Evolutionary conservation across 2,329 filamentous ascomycete species (phyloP), one percentile per base, ranked within the genome.

Genomic region (Alternaria conjuncta): DNA sequence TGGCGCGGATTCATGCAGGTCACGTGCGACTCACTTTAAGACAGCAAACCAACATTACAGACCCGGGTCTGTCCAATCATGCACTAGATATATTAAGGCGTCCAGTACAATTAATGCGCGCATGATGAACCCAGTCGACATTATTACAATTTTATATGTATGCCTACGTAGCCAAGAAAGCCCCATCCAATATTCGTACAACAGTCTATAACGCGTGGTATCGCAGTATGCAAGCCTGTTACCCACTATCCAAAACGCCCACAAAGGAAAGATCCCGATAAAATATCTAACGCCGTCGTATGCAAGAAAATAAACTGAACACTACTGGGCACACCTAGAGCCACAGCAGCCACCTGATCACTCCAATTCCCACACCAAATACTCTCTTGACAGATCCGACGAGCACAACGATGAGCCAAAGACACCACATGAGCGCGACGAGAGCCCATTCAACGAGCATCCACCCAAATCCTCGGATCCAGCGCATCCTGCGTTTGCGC

Each of bases 361-460:
- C 85, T 11, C 84, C 81, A 54, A 88, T 82, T 0, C 88, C 74
- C 3, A 89, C 89, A 49, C 86, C 86, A 47, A 90, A 86, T 2
- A 91, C 71, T 11, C 89, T 89, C 63, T 89, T 82, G 36, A 92
- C 81, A 13, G 92, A 79, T 63, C 92, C 87, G 55, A 91, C 84
- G 23, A 95, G 84, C 78, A 94, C 92, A 23, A 97, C 94, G 32
- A 97, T 84, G 63, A 96, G 88, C 94, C 95, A 98, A 15, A 96
- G 90, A 80, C 91, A 93, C 94, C 96, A 97, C 89, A 98, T 93
- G 71, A 96, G 87, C 5, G 92, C 92, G 43, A 98, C 89, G 18
- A 98, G 86, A 54, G 89, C 83, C 93, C 94, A 97, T 83, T 98
- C 95, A 15, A 97, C 87, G 20, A 90, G 81, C 58, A 94, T 88